Conservation (phyloP, 2,329 filamentous ascomycete genomes). For the Colletotrichum camelliae region DNA sequence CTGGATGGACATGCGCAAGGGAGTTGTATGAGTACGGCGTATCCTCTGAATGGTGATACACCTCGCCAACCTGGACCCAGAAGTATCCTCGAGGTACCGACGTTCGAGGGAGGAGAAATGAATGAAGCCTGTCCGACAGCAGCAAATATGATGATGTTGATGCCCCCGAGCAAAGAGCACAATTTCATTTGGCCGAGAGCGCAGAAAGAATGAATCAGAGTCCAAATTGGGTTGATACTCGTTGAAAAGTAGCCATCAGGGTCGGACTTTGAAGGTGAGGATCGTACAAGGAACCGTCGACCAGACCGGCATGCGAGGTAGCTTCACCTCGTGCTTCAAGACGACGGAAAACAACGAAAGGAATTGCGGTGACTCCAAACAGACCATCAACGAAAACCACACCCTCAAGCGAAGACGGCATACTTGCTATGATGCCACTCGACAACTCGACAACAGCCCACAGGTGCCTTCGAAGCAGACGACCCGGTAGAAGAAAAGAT, state of each 20-base stretch:
- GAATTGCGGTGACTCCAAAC: neutral
- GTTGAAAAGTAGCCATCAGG: neutral
- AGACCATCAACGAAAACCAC: neutral
- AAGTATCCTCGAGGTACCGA: neutral
- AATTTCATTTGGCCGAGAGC: neutral
- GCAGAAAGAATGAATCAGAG: neutral
- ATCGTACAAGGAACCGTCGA: neutral
- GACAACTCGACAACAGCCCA: neutral
- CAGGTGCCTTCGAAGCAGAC: neutral
- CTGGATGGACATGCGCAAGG: neutral
- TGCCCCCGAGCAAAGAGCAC: neutral
- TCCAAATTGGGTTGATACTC: neutral
- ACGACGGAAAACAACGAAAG: neutral
- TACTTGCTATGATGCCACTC: neutral
- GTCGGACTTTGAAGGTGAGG: neutral
- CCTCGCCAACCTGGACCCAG: neutral
- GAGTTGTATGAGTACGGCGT: neutral
- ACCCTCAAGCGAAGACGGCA: neutral
- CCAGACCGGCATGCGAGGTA: neutral
- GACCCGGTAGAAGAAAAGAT: neutral
- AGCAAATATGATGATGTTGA: neutral
- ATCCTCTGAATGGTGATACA: neutral
- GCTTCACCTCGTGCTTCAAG: neutral
- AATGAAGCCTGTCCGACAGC: neutral
- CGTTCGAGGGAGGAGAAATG: neutral